Evolutionary conservation across 2,329 filamentous ascomycete species (phyloP).

Genomic region (Zymoseptoria brevis): DNA sequence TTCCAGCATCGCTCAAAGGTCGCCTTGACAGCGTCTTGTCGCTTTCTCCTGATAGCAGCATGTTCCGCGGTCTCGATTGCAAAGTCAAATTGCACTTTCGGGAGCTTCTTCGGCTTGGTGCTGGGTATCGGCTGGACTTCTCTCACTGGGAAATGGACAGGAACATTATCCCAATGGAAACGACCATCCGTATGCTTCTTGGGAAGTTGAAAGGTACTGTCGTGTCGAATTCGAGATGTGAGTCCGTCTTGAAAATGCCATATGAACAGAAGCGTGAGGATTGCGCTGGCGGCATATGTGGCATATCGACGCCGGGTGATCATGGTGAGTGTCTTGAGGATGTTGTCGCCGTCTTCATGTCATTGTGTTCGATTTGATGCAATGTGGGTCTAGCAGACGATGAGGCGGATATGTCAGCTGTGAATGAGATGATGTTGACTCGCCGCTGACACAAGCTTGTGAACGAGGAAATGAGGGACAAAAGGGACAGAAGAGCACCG

Average conservation of each 20-base stretch:
- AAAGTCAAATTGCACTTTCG: slow-evolving; percentile 38
- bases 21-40: slow-evolving; percentile 33
- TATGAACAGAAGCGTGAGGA: slow-evolving; percentile 31
- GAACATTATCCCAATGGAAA: slow-evolving; percentile 35
- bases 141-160: slow-evolving; percentile 34
- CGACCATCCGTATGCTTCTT: slow-evolving; percentile 12
- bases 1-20: slow-evolving; percentile 40
- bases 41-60: slow-evolving; percentile 28
- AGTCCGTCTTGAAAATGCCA: slow-evolving; percentile 28
- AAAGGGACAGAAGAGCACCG: neutral
- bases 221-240: slow-evolving; percentile 10
- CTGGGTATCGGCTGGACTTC: slow-evolving; percentile 32
- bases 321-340: slow-evolving; percentile 22
- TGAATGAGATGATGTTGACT: neutral
- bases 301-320: slow-evolving; percentile 33
- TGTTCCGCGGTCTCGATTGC: slow-evolving; percentile 27
- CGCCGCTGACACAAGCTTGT: neutral
- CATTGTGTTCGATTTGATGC: neutral
- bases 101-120: slow-evolving; percentile 31
- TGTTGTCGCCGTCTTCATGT: neutral
- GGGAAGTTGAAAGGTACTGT: slow-evolving; percentile 9
- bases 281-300: slow-evolving; percentile 29
- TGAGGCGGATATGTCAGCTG: neutral
- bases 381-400: no score
- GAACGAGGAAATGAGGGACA: neutral